Evolutionary conservation across 2,329 filamentous ascomycete genomes (phyloP).

Genomic region (Penicillium sp.): DNA sequence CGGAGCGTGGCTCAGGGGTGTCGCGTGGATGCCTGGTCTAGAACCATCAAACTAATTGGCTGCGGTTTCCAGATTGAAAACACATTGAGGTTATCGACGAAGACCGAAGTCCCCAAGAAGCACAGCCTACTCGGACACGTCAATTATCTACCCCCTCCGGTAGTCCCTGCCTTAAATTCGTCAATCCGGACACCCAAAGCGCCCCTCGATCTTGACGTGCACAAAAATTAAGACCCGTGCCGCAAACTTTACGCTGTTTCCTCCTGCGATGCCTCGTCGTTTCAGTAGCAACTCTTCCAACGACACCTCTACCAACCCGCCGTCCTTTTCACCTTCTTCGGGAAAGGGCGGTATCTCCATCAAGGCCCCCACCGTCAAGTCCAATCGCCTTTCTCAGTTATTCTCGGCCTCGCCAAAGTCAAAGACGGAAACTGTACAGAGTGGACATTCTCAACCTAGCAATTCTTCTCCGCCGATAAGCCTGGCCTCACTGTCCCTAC

Average conservation of each 20-base stretch:
- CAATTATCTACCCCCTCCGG: neutral
- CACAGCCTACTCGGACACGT: neutral
- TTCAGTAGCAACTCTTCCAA: slow-evolving; percentile 58
- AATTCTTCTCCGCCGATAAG: slow-evolving; percentile 61
- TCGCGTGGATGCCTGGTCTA: neutral
- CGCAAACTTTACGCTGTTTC: slow-evolving; percentile 22
- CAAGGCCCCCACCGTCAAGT: slow-evolving; percentile 56
- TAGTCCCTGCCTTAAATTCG: slow-evolving; percentile 14
- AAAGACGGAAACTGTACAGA: slow-evolving; percentile 61
- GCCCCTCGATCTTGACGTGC: slow-evolving; percentile 11
- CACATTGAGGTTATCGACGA: neutral
- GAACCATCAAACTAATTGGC: slow-evolving; percentile 4
- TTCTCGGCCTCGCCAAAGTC: slow-evolving; percentile 78
- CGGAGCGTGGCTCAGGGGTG: neutral
- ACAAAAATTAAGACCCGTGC: neutral
- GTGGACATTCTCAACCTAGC: slow-evolving; percentile 48
- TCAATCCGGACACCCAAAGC: slow-evolving; percentile 1
- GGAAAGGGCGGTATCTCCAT: slow-evolving; percentile 54
- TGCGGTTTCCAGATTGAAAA: neutral
- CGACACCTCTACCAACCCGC: slow-evolving; percentile 49
- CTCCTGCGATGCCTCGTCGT: slow-evolving; percentile 60
- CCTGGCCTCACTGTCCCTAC: slow-evolving; percentile 71
- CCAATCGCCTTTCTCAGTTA: slow-evolving; percentile 75
- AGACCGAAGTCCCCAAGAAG: neutral
- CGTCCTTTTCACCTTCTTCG: slow-evolving; percentile 49